Conservation (phyloP, 208 protist species). For the Willaertia magna region DNA sequence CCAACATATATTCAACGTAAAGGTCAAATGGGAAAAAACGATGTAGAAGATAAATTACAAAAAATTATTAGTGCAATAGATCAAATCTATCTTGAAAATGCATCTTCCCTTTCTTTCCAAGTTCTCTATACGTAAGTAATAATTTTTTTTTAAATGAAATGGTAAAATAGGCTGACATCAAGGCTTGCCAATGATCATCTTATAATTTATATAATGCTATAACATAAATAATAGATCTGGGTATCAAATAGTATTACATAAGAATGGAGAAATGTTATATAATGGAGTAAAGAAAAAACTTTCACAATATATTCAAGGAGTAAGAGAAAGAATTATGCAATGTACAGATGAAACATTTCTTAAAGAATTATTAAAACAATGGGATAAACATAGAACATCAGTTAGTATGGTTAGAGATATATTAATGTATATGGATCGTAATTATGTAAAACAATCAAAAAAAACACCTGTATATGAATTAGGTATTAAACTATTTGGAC, state of each 20-base stretch:
- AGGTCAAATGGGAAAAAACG: neutral
- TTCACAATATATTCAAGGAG: constrained; percentile 54
- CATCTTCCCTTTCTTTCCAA: constrained; percentile 42
- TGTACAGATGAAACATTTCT: constrained; percentile 39
- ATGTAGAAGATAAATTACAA: neutral
- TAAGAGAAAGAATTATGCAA: constrained; percentile 47
- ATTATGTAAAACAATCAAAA: constrained; percentile 45
- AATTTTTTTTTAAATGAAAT: neutral
- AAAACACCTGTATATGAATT: constrained; percentile 45
- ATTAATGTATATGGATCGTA: constrained; percentile 62
- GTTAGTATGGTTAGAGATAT: constrained; percentile 58
- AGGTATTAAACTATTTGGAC: constrained; percentile 32
- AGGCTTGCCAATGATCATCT: neutral
- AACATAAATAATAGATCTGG: neutral
- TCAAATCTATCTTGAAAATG: constrained; percentile 50
- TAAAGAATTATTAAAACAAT: constrained; percentile 32
- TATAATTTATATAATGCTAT: neutral
- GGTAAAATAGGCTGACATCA: no score
- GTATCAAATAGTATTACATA: neutral
- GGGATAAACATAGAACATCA: constrained; percentile 46
- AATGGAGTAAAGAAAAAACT: constrained; percentile 38
- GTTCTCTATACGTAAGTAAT: constrained; percentile 43
- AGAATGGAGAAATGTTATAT: constrained; percentile 1
- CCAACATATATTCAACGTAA: neutral
- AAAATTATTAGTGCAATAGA: constrained; percentile 35